Conservation (phyloP, 163 green algal genomes). For the Volvox carteri region DNA sequence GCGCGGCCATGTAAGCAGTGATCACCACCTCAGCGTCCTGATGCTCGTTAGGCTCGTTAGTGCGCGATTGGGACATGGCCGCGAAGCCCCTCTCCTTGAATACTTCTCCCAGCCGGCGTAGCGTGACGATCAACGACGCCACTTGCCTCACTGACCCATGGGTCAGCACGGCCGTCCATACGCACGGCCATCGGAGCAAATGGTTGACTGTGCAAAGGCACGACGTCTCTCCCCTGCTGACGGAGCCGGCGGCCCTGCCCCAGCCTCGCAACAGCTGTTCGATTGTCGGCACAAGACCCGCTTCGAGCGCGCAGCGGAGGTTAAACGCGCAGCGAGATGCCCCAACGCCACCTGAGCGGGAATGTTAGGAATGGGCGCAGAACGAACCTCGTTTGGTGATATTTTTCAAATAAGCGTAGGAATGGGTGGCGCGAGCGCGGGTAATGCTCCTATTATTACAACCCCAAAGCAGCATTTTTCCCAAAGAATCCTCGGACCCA, state of each 20-base stretch:
- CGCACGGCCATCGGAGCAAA: neutral
- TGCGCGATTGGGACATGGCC: neutral
- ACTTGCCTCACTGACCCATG: neutral
- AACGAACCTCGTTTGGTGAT: too few relatives aligned
- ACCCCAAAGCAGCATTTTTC: too few relatives aligned
- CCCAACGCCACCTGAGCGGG: too few relatives aligned
- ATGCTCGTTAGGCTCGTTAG: neutral
- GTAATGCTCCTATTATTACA: too few relatives aligned
- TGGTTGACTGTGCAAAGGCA: neutral
- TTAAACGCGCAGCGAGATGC: neutral
- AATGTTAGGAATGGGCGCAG: too few relatives aligned
- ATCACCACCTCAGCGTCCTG: neutral
- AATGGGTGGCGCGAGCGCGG: too few relatives aligned
- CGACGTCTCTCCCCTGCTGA: neutral
- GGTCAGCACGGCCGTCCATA: slow-evolving; percentile 15
- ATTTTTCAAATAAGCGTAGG: too few relatives aligned
- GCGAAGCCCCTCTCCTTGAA: slow-evolving; percentile 17
- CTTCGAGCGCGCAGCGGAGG: slow-evolving; percentile 17
- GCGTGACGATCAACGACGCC: slow-evolving; percentile 2
- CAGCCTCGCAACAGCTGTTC: slow-evolving; percentile 1
- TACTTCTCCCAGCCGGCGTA: neutral
- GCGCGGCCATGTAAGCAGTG: neutral
- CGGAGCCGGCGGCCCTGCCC: too few relatives aligned
- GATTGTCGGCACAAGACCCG: neutral
- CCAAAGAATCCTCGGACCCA: too few relatives aligned